A percentile compares a stretch with the other conserved stretches of the same genome.
Evolutionary conservation across 257 asterid genomes (phyloP).

Genomic region (Nicotiana otophora): DNA sequence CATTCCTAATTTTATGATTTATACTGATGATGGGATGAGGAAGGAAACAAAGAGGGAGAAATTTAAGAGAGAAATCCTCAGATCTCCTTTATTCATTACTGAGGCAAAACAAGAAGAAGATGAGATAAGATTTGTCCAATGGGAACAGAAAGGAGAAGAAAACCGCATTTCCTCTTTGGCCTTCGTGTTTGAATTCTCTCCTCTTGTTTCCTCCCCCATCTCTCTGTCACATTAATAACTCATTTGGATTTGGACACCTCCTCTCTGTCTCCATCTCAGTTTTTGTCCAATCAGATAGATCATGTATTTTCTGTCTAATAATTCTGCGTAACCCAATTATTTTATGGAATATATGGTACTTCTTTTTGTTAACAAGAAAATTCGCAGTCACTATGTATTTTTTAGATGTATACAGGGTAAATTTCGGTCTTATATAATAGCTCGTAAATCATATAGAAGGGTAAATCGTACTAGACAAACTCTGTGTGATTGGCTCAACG

Average conservation of each 20-base stretch:
- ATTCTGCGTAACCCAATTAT: too few species aligned
- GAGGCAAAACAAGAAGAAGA: not conserved
- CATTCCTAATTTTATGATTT: constrained; percentile 9
- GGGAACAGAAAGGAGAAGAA: not conserved
- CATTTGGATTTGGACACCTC: not conserved
- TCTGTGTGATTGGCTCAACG: too few species aligned
- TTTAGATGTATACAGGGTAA: too few species aligned
- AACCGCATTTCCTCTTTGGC: constrained; percentile 14
- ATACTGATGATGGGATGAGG: not conserved
- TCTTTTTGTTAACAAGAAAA: too few species aligned
- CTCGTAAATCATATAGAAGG: too few species aligned
- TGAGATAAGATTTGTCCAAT: constrained; percentile 40
- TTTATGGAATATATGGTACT: too few species aligned
- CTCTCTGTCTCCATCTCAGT: constrained; percentile 20
- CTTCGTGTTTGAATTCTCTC: constrained; percentile 50
- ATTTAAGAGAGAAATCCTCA: not conserved
- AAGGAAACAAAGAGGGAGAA: not conserved
- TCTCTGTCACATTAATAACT: constrained; percentile 26
- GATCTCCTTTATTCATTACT: constrained; percentile 6
- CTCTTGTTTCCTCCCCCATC: constrained; percentile 24
- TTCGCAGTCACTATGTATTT: too few species aligned
- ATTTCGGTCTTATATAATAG: too few species aligned
- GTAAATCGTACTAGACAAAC: too few species aligned
- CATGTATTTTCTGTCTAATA: not conserved
- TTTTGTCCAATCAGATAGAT: not conserved